A percentile compares a stretch with the other conserved stretches of the same genome.
phyloP scores from a whole-genome alignment of 352 stramenopile species.

The Phytophthora pinifolia region DNA sequence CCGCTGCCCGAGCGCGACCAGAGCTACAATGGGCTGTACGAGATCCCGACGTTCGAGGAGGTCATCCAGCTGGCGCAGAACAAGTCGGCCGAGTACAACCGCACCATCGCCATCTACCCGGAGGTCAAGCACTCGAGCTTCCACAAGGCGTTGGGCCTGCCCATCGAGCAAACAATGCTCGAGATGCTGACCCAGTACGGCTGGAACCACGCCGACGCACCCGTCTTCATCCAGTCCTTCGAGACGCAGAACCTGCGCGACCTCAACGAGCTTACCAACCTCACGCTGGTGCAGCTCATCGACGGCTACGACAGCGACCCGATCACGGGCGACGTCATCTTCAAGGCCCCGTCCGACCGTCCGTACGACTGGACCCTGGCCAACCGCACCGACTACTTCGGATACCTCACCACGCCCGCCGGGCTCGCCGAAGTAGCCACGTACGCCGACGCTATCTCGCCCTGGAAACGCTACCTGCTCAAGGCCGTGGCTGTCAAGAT shows the following conservation, averaged over 20 bases:
- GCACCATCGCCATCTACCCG: conserved; percentile 82
- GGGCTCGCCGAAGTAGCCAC: conserved; percentile 64
- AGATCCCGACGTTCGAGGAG: conserved; percentile 89
- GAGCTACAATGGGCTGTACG: conserved; percentile 81
- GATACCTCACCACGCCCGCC: conserved; percentile 52
- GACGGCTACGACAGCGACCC: conserved; percentile 56
- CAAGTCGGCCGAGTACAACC: conserved; percentile 58
- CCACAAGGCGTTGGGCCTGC: conserved; percentile 62
- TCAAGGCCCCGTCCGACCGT: conserved; percentile 40
- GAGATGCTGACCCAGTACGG: conserved; percentile 62
- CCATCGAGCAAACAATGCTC: conserved; percentile 80
- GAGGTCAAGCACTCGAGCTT: conserved; percentile 89
- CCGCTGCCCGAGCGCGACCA: conserved; percentile 75
- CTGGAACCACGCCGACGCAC: conserved; percentile 66
- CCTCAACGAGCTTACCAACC: conserved; percentile 59
- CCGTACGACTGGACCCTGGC: conserved; percentile 72
- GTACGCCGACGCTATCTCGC: conserved; percentile 72
- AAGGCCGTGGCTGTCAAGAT: conserved; percentile 47
- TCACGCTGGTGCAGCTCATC: conserved; percentile 84
- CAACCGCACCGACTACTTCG: conserved; percentile 53
- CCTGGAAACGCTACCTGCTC: conserved; percentile 84
- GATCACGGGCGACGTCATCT: conserved; percentile 51
- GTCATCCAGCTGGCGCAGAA: conserved; percentile 81
- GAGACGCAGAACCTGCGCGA: conserved; percentile 73
- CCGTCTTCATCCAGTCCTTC: conserved; percentile 78